Evolutionary conservation across 2,329 filamentous ascomycete genomes (phyloP).

Genomic region (Stagonosporopsis tanaceti): DNA sequence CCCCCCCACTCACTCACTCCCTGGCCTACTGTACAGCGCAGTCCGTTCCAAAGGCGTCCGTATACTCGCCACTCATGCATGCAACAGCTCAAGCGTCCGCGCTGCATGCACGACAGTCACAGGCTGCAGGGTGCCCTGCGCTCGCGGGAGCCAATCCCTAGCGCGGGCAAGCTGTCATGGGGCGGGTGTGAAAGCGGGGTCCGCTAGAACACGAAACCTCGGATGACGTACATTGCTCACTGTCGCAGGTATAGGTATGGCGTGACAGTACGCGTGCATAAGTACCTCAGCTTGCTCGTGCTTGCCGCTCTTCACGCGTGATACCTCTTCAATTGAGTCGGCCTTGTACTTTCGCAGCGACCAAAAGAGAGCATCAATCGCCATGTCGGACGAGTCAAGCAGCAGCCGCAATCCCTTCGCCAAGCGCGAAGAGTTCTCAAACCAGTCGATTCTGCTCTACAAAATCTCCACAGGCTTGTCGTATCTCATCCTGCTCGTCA

Average conservation of each 20-base stretch:
- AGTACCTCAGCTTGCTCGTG: slow-evolving; percentile 6
- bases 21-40: too few species aligned
- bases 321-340: not conserved
- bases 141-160: slow-evolving; percentile 11
- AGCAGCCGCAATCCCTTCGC: slow-evolving; percentile 75
- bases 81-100: not conserved
- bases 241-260: slow-evolving; percentile 10
- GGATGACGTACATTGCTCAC: slow-evolving; percentile 15
- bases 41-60: not conserved
- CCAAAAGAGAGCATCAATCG: not conserved
- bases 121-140: slow-evolving; percentile 1
- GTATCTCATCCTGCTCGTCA: slow-evolving; percentile 76
- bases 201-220: slow-evolving; percentile 9
- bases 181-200: slow-evolving; percentile 19
- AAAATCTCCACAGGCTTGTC: slow-evolving; percentile 76
- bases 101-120: slow-evolving; percentile 6
- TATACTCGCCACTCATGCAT: slow-evolving; percentile 19
- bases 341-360: not conserved
- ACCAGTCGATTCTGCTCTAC: slow-evolving; percentile 71
- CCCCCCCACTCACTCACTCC: not conserved
- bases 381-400: slow-evolving; percentile 14
- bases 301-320: not conserved
- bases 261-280: slow-evolving; percentile 10
- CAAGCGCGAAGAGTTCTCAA: slow-evolving; percentile 71
- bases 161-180: slow-evolving; percentile 9